Evolutionary conservation across 495 filamentous ascomycete species (phyloP).

Genomic region (Podospora anserina): DNA sequence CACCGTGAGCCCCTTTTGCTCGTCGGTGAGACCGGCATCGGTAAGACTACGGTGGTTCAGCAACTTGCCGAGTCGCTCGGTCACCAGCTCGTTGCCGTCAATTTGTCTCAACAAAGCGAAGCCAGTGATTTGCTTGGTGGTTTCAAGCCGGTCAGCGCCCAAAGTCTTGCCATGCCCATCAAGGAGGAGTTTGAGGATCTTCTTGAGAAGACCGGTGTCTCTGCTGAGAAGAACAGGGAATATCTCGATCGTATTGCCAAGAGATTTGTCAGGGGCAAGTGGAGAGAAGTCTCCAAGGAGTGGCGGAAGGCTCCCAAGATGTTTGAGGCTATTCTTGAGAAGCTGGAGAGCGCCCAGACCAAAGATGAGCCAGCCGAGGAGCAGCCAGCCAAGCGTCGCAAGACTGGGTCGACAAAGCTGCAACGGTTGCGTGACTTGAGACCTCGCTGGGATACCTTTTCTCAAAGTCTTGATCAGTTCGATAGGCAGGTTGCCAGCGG

Average conservation of each 20-base stretch:
- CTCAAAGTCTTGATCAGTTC: conserved; percentile 69
- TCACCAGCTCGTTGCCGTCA: conserved; percentile 81
- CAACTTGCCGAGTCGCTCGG: conserved; percentile 80
- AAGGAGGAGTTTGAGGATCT: conserved; percentile 92
- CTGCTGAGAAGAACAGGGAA: conserved; percentile 75
- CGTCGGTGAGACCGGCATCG: conserved; percentile 96
- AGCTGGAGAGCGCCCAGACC: conserved; percentile 36
- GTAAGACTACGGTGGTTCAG: conserved; percentile 94
- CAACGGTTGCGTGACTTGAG: conserved; percentile 56
- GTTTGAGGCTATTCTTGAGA: conserved; percentile 68
- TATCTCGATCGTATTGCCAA: conserved; percentile 78
- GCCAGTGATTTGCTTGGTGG: conserved; percentile 88
- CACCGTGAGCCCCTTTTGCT: conserved; percentile 85
- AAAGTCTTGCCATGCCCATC: conserved; percentile 81
- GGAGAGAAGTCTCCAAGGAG: conserved; percentile 74
- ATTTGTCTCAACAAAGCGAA: conserved; percentile 97
- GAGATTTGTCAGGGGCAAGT: conserved; percentile 74
- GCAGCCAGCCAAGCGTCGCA: conserved; percentile 77
- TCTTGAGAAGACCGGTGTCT: conserved; percentile 77
- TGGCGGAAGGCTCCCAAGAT: conserved; percentile 88
- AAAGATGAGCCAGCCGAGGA: conserved; percentile 44
- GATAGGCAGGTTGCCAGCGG: conserved; percentile 76
- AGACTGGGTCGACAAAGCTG: conserved; percentile 64
- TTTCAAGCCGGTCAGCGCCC: conserved; percentile 90
- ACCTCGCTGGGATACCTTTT: conserved; percentile 77